Evolutionary conservation across 2,329 filamentous ascomycete genomes (phyloP), one percentile per base, ranked within the genome.

Genomic region (Ophiostoma perfectum): DNA sequence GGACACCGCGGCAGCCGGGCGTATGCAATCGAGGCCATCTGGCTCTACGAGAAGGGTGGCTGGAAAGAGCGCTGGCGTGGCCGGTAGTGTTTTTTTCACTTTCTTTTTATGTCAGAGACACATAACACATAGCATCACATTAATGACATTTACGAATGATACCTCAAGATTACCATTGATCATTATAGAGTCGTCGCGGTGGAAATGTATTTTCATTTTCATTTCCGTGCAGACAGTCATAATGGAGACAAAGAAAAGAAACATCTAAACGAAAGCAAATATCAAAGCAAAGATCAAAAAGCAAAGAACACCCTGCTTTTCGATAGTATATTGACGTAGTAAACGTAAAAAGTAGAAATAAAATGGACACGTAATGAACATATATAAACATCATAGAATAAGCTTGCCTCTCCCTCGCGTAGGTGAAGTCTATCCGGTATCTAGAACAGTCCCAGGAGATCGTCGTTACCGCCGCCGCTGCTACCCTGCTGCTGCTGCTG

Each of bases 21-120:
- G 0, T 96, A 93, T 82, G 93, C 94, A 11, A 88, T 90, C 3
- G 94, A 98, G 77, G 93, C 93, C 0, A 80, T 97, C 16, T 97
- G 94, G 93, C 78, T 96, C 70, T 93, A 84, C 72, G 84, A 87
- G 75, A 87, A 86, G 77, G 92, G 92, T 72, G 90, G 82, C 75
- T 90, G 82, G 90, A 90, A 75, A 79, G 88, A 80, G 81, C 85
- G 77, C 78, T 83, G 80, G 79, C 83, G 81, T 79, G 86, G 86
- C 0, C 66, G 70, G 45, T 70, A 68, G 47, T 38, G 9, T 36
- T 8, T 18, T 52, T 52, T 27, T 5, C 14, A 47, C 42, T 44
- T 44, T 6, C 11, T 12, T 44, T 44, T 2, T 44, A 44, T 12
- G 6, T 44, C 27, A 27, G 27, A 27, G 27, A 27, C 27, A 27